phyloP scores from a whole-genome alignment of 2,329 filamentous ascomycete species.

The Chaetomiaceae sp. region DNA sequence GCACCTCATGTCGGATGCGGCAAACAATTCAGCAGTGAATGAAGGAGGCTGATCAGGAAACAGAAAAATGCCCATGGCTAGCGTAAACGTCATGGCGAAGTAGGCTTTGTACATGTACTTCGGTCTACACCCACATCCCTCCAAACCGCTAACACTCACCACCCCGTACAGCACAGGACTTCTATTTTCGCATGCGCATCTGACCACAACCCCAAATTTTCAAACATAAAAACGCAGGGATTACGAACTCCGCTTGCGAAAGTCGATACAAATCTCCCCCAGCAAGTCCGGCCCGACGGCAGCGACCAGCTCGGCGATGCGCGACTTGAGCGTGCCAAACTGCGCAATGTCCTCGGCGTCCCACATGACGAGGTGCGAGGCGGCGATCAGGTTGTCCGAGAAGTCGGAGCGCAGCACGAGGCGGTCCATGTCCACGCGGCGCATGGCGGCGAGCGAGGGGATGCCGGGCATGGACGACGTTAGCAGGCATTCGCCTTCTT shows the following conservation, averaged over 20 bases:
- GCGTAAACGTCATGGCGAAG: too few species aligned
- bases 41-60: neutral
- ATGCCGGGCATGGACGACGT: constrained; percentile 62
- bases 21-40: neutral
- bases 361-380: constrained; percentile 55
- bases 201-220: too few species aligned
- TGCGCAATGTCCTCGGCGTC: constrained; percentile 44
- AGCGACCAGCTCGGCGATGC: constrained; percentile 61
- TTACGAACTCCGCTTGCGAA: constrained; percentile 27
- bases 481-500: constrained; percentile 42
- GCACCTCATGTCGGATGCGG: neutral
- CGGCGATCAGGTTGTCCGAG: constrained; percentile 34
- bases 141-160: neutral
- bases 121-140: too few species aligned
- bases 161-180: too few species aligned
- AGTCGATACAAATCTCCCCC: constrained; percentile 52
- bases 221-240: neutral
- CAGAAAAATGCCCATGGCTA: too few species aligned
- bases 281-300: constrained; percentile 57
- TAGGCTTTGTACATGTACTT: too few species aligned
- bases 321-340: constrained; percentile 49
- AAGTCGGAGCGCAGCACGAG: constrained; percentile 48
- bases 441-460: constrained; percentile 47
- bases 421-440: constrained; percentile 50
- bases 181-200: too few species aligned